Percentiles rank a stretch among this genome's conserved stretches.
These are phyloP conservation scores for Lactuca saligna DNA, from an alignment of 129 eudicot species.

Conservation along the genomic window DNA sequence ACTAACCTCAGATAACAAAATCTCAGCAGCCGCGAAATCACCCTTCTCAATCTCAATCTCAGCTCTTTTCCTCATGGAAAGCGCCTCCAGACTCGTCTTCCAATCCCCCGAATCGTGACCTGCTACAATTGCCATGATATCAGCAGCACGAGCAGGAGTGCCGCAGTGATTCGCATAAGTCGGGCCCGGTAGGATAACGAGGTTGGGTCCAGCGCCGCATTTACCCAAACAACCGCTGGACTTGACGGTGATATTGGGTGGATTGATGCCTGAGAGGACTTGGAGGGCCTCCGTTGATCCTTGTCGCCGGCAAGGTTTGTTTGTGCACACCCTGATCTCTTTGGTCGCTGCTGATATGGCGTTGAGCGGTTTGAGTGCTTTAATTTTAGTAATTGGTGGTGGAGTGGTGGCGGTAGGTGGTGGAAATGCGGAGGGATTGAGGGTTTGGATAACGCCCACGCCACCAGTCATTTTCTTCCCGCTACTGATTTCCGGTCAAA, in stretches of 20 bases:
- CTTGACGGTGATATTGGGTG: conserved; percentile 55
- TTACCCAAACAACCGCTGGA: conserved; percentile 84
- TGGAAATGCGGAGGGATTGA: conserved; percentile 20
- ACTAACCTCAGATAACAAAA: conserved; percentile 61
- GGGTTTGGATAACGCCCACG: conserved; percentile 22
- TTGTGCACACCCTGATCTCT: conserved; percentile 73
- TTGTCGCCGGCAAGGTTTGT: conserved; percentile 60
- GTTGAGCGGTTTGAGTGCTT: conserved; percentile 14
- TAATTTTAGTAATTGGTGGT: background rate
- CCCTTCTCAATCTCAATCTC: conserved; percentile 45
- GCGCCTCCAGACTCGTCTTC: conserved; percentile 55
- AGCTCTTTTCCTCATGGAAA: conserved; percentile 68
- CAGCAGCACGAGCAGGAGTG: conserved; percentile 74
- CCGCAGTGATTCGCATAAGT: conserved; percentile 59
- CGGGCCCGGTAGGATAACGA: conserved; percentile 58
- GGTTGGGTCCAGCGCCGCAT: conserved; percentile 84
- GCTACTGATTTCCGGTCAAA: background rate
- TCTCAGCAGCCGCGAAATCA: conserved; percentile 46
- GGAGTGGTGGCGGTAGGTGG: conserved; percentile 8
- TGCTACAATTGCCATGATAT: conserved; percentile 42
- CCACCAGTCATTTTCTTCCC: conserved; percentile 16
- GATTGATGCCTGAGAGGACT: conserved; percentile 62
- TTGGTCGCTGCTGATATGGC: conserved; percentile 4
- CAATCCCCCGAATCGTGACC: conserved; percentile 25
- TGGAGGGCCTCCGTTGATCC: conserved; percentile 64